phyloP scores from a whole-genome alignment of 495 filamentous ascomycete species.

The Saxophila tyrrhenica region DNA sequence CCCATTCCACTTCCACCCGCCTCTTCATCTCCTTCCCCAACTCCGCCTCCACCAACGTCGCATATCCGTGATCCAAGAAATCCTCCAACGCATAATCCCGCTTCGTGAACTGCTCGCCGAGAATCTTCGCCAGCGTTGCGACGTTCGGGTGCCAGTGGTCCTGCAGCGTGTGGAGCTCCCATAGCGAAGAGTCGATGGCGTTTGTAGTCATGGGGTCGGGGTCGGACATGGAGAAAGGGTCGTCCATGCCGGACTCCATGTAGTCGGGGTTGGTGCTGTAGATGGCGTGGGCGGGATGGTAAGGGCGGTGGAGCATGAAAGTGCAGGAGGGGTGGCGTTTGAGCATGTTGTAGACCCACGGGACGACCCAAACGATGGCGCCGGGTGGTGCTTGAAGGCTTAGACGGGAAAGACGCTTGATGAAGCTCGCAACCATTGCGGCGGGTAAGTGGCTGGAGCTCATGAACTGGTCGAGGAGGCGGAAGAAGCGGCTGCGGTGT shows the following conservation, averaged over 20 bases:
- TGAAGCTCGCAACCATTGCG: conserved; percentile 81
- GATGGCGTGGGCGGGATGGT: conserved; percentile 16
- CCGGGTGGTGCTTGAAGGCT: conserved; percentile 74
- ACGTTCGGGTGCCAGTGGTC: conserved; percentile 96
- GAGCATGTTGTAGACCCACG: conserved; percentile 91
- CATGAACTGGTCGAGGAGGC: conserved; percentile 83
- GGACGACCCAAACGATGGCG: conserved; percentile 77
- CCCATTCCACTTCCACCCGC: conserved; percentile 80
- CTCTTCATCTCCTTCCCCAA: conserved; percentile 73
- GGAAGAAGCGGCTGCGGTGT: conserved; percentile 86
- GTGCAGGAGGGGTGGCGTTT: conserved; percentile 81
- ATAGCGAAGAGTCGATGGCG: conserved; percentile 85
- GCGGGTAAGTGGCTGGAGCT: conserved; percentile 88
- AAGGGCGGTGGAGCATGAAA: conserved; percentile 83
- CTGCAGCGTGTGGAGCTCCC: conserved; percentile 85
- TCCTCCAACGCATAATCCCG: conserved; percentile 85
- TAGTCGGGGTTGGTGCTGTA: conserved; percentile 6
- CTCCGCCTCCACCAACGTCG: conserved; percentile 68
- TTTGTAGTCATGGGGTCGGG: conserved; percentile 70
- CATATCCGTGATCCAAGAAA: conserved; percentile 89
- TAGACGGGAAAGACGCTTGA: conserved; percentile 79
- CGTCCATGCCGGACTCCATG: conserved; percentile 57
- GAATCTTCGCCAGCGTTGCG: conserved; percentile 82
- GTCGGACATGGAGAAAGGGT: conserved; percentile 68
- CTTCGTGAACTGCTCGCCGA: conserved; percentile 97